Percentiles rank a stretch among this genome's conserved stretches.
Conservation (phyloP, 2,329 filamentous ascomycete species). For the Aureobasidium zeae region DNA sequence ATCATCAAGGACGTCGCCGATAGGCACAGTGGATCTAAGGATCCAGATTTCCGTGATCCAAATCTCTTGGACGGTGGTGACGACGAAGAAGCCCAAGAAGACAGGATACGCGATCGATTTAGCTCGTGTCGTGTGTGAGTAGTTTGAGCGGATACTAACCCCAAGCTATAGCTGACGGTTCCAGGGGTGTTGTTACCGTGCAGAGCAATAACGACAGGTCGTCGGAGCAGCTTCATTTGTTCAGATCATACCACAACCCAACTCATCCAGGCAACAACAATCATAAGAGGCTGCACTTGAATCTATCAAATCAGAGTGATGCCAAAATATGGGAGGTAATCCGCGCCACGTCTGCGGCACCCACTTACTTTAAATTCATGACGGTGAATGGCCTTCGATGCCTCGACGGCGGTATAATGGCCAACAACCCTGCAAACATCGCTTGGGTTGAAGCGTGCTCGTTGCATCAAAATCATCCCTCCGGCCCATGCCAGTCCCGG, state of each 20-base stretch:
- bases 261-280: neutral
- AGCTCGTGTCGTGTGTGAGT: neutral
- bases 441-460: constrained; percentile 31
- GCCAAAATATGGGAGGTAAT: constrained; percentile 23
- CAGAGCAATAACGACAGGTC: neutral
- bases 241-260: constrained; percentile 6
- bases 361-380: constrained; percentile 29
- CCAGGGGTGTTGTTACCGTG: neutral
- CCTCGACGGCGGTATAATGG: constrained; percentile 34
- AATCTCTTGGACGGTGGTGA: too few relatives aligned
- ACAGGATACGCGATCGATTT: neutral
- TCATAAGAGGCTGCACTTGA: neutral
- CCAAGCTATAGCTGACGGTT: neutral
- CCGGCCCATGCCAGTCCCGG: neutral
- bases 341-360: constrained; percentile 27
- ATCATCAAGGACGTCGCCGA: constrained; percentile 1
- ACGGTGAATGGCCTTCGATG: constrained; percentile 26
- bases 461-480: constrained; percentile 7
- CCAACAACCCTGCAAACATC: constrained; percentile 39
- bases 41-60: too few relatives aligned
- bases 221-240: neutral
- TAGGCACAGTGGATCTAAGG: neutral
- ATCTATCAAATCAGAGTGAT: neutral
- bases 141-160: neutral
- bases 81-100: too few relatives aligned